Base-by-base conservation (phyloP, 2,329 filamentous ascomycete genomes). In the Phialocephala subalpina region DNA sequence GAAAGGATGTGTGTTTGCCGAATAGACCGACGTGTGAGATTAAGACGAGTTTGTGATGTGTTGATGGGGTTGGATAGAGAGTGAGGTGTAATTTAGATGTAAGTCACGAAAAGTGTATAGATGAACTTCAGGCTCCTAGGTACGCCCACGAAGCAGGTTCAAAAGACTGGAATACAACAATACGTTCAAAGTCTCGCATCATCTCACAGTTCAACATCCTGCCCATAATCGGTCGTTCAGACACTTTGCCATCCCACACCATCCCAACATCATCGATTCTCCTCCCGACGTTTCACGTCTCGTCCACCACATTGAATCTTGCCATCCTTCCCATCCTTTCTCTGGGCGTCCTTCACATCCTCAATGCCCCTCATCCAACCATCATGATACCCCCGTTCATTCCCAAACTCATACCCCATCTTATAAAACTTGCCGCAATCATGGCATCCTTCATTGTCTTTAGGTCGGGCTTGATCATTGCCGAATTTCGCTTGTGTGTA, bases 1-100 rank as follows among this genome's bases (percentile, higher is more conserved):
- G 87, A 61, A 77, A 75, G 55, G 76, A 67, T 60, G 64, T 68
- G 36, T 71, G 69, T 60, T 62, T 67, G 27, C 62, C 68, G 47
- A 62, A 20, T 36, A 55, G 35, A 16, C 40, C 33, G 58, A 40
- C 52, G 59, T 67, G 67, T 57, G 53, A 60, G 35, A 65, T 69
- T 25, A 57, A 52, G 58, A 64, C 52, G 20, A 18, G 29, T 18
- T 38, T 62, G 58, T 64, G 33, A 60, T 27, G 2, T 56, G n/a
- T 9, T 18, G 27, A n/a, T 35, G 25, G 25, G 45, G 45, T 22
- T 49, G 49, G 49, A 33, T 53, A 29, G 49, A 52, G 22, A 12
- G 22, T 8, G 6, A 11, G 16, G 25, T 29, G 49, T 33, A 53
- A 53, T 53, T 3, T 53, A 53, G 22, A 53, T 25, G 45, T 49